Conservation (phyloP, 2,329 filamentous ascomycete genomes). For the Eurotiales sp. region DNA sequence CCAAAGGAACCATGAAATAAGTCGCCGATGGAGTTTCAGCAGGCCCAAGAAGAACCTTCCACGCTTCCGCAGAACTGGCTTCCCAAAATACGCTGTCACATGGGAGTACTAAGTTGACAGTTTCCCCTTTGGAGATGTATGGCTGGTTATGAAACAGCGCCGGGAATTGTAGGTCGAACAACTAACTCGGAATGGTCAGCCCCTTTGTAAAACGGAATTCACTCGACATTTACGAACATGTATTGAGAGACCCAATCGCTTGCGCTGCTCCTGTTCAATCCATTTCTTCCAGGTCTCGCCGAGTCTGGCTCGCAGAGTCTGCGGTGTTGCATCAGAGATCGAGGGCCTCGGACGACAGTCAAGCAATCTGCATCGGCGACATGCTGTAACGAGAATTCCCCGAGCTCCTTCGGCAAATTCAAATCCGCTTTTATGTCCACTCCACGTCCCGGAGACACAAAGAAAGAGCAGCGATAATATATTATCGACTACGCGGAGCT, state of each 20-base stretch:
- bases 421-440: slow-evolving; percentile 13
- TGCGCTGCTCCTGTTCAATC: slow-evolving; percentile 13
- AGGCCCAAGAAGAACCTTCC: slow-evolving; percentile 15
- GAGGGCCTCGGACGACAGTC: slow-evolving; percentile 13
- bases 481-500: slow-evolving; percentile 5
- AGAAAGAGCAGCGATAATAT: slow-evolving; percentile 15
- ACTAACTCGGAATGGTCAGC: no score
- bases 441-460: slow-evolving; percentile 14
- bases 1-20: slow-evolving; percentile 16
- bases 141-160: slow-evolving; percentile 15
- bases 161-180: slow-evolving; percentile 16
- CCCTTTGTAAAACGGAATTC: no score
- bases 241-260: slow-evolving; percentile 12
- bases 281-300: slow-evolving; percentile 9
- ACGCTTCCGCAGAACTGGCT: slow-evolving; percentile 13
- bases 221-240: background rate
- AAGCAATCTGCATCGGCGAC: slow-evolving; percentile 14
- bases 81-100: slow-evolving; percentile 14
- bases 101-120: slow-evolving; percentile 13
- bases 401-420: slow-evolving; percentile 16
- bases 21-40: slow-evolving; percentile 12
- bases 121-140: slow-evolving; percentile 15
- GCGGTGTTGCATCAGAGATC: background rate
- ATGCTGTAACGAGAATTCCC: slow-evolving; percentile 15
- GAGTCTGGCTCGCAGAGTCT: slow-evolving; percentile 3